Percentiles rank a stretch among this genome's conserved stretches.
Conservation (phyloP, 164 flowering plant species). For the Buxus sempervirens region DNA sequence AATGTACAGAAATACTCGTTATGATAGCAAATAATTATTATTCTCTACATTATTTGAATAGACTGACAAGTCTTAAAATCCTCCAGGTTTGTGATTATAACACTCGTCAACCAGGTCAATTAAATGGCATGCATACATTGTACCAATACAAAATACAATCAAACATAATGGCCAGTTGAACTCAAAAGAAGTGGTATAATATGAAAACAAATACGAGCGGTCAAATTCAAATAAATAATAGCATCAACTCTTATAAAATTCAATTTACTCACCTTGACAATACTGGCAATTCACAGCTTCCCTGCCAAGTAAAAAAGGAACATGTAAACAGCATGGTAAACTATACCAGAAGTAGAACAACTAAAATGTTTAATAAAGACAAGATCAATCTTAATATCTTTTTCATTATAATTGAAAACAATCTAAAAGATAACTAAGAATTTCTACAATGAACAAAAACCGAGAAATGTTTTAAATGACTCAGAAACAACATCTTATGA, state of each 20-base stretch:
- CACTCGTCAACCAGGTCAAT: not conserved
- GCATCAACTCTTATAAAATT: conserved; percentile 1
- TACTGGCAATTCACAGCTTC: conserved; percentile 82
- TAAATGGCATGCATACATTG: not conserved
- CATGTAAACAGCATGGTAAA: not conserved
- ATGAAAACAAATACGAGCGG: not conserved
- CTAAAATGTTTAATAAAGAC: not conserved
- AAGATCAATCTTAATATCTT: not conserved
- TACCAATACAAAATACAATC: too few relatives aligned
- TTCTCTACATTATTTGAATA: not conserved
- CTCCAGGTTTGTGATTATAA: not conserved
- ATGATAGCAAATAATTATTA: too few relatives aligned
- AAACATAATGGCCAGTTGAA: not conserved
- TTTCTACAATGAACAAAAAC: too few relatives aligned
- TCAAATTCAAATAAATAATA: not conserved
- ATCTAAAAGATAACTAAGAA: not conserved
- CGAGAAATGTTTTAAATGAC: too few relatives aligned
- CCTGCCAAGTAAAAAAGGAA: conserved; percentile 44
- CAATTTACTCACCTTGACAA: conserved; percentile 58
- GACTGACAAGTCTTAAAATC: not conserved
- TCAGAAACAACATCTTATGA: too few relatives aligned
- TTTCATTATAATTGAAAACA: not conserved
- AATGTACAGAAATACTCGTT: not conserved
- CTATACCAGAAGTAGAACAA: conserved; percentile 6
- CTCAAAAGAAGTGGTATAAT: not conserved